Evolutionary conservation across 202 grass and related monocot genomes (phyloP).

Genomic region (Thinopyrum obtusiflorum): DNA sequence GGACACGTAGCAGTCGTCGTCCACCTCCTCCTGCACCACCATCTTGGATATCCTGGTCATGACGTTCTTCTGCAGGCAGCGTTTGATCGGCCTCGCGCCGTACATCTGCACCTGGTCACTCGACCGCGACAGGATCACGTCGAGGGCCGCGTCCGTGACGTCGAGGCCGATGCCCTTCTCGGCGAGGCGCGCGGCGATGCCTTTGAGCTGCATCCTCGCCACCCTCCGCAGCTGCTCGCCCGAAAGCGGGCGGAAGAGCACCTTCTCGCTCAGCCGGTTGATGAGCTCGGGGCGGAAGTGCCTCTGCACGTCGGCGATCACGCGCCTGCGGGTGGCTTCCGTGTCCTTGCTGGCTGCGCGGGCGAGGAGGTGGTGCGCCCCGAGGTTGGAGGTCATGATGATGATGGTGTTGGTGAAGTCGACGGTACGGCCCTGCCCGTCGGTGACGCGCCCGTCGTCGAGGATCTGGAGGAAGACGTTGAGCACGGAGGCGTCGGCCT

Average conservation of each 20-base stretch:
- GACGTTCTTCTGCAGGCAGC: neutral
- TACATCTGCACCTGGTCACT: neutral
- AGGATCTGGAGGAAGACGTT: constrained; percentile 17
- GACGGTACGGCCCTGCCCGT: constrained; percentile 3
- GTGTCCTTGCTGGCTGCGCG: neutral
- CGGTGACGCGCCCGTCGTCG: neutral
- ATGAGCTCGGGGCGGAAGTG: constrained; percentile 5
- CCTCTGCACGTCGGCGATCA: neutral
- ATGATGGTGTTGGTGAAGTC: constrained; percentile 9
- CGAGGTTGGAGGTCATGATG: constrained; percentile 15
- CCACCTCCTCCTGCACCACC: constrained; percentile 10
- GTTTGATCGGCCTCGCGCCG: neutral
- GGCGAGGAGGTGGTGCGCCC: neutral
- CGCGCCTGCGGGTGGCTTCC: neutral
- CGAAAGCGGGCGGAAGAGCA: neutral
- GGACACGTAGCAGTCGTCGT: constrained; percentile 5
- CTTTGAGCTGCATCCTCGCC: neutral
- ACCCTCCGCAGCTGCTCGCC: neutral
- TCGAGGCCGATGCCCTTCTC: constrained; percentile 4
- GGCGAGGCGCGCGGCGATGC: neutral
- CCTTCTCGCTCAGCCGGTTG: constrained; percentile 1
- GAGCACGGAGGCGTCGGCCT: neutral
- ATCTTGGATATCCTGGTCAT: neutral
- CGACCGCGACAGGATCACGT: neutral
- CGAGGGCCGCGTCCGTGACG: neutral